Percentiles rank a stretch among this genome's conserved stretches.
Evolutionary conservation across 805 yeast genomes (phyloP).

Genomic region (Saccharomycopsis sp.): DNA sequence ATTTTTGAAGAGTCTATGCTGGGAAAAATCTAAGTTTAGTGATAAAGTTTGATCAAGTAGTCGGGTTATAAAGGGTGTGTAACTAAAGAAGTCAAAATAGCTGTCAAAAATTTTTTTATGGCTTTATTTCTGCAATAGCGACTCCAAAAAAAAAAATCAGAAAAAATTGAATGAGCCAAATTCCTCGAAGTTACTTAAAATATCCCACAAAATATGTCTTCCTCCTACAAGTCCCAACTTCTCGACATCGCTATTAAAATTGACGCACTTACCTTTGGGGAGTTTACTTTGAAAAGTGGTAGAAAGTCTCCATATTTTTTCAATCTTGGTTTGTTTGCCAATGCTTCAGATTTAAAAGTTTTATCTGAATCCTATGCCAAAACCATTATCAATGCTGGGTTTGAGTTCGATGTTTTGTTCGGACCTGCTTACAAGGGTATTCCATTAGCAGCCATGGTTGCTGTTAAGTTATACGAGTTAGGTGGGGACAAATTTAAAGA

Average conservation of each 20-base stretch:
- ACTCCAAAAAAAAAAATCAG: no score
- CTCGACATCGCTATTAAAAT: conserved; percentile 74
- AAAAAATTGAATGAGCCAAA: no score
- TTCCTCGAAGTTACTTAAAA: no score
- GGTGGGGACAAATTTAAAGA: conserved; percentile 52
- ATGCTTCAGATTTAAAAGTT: conserved; percentile 68
- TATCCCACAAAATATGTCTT: background rate
- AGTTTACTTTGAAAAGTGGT: conserved; percentile 85
- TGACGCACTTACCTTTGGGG: conserved; percentile 78
- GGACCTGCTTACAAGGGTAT: conserved; percentile 99
- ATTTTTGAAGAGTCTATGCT: no score
- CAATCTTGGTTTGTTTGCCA: conserved; percentile 82
- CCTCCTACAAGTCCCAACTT: conserved; percentile 55
- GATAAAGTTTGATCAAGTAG: no score
- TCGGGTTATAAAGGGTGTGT: no score
- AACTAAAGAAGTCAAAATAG: no score
- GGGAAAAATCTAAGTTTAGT: no score
- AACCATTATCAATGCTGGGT: conserved; percentile 69
- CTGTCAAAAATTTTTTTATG: no score
- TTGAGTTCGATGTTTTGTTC: conserved; percentile 82
- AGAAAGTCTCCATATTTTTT: conserved; percentile 93
- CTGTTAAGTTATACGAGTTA: conserved; percentile 83
- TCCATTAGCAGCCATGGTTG: conserved; percentile 88
- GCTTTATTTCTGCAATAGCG: no score
- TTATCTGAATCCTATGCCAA: conserved; percentile 84